Evolutionary conservation across 73 alveolate genomes (phyloP).

Genomic region (Tetrahymena borealis): DNA sequence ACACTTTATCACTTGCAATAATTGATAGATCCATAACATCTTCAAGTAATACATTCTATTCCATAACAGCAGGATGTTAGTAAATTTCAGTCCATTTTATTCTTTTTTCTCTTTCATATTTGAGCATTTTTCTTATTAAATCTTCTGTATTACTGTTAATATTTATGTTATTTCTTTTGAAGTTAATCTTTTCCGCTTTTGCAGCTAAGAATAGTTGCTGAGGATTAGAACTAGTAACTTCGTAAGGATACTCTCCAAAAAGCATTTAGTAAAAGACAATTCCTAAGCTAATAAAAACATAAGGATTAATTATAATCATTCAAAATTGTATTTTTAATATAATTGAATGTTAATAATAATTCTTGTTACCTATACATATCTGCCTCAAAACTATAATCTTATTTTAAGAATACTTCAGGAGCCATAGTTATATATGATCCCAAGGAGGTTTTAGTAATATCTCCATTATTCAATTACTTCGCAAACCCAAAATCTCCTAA

Average conservation of each 20-base stretch:
- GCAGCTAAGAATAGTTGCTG: neutral
- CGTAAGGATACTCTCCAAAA: neutral
- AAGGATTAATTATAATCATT: neutral
- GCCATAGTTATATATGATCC: neutral
- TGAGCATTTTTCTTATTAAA: neutral
- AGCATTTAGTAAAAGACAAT: neutral
- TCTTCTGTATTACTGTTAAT: neutral
- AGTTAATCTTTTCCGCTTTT: neutral
- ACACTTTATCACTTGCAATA: neutral
- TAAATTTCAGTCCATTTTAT: neutral
- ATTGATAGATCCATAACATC: neutral
- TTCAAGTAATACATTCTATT: neutral
- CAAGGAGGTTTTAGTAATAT: neutral
- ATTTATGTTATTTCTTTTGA: neutral
- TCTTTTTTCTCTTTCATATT: neutral
- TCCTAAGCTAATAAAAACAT: no score
- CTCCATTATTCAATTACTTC: neutral
- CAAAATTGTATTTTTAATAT: neutral
- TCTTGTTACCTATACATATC: neutral
- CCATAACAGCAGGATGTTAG: neutral
- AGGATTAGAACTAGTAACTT: neutral
- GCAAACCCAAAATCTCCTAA: constrained; percentile 1
- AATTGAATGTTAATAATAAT: neutral
- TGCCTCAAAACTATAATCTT: neutral
- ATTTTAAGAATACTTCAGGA: neutral